Evolutionary conservation across 2,329 filamentous ascomycete species (phyloP).

Genomic region (Cytospora piceicola): DNA sequence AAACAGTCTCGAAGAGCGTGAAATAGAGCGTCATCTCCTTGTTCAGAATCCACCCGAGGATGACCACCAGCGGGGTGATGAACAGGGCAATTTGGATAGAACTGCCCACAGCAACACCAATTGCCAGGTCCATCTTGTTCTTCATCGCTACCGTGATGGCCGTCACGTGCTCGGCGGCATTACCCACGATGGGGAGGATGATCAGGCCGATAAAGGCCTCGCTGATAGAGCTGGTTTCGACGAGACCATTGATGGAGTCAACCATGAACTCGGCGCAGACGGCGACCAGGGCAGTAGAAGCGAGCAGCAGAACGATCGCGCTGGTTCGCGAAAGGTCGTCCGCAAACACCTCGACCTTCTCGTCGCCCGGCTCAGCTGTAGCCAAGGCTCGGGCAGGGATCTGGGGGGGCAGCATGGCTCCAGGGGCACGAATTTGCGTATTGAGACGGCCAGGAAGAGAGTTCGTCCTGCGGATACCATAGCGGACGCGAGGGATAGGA

Average conservation of each 20-base stretch:
- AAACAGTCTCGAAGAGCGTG: slow-evolving; percentile 86
- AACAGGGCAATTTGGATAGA: slow-evolving; percentile 75
- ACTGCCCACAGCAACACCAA: slow-evolving; percentile 71
- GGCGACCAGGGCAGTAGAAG: slow-evolving; percentile 68
- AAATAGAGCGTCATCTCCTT: slow-evolving; percentile 81
- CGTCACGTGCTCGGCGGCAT: slow-evolving; percentile 74
- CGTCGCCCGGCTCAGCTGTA: slow-evolving; percentile 34
- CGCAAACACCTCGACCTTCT: slow-evolving; percentile 38
- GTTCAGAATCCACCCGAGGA: slow-evolving; percentile 71
- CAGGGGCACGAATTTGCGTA: slow-evolving; percentile 50
- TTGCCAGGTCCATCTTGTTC: slow-evolving; percentile 77
- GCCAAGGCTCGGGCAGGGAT: slow-evolving; percentile 46
- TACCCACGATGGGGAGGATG: slow-evolving; percentile 73
- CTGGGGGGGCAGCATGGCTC: slow-evolving; percentile 54
- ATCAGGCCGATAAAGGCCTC: slow-evolving; percentile 74
- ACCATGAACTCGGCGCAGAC: slow-evolving; percentile 73
- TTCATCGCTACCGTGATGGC: slow-evolving; percentile 72
- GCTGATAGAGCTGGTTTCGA: slow-evolving; percentile 57
- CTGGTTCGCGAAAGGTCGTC: slow-evolving; percentile 51
- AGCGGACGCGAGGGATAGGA: slow-evolving; percentile 60
- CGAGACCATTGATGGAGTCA: slow-evolving; percentile 66
- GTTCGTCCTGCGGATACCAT: slow-evolving; percentile 72
- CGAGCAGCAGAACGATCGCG: slow-evolving; percentile 64
- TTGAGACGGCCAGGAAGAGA: slow-evolving; percentile 73
- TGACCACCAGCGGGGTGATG: slow-evolving; percentile 70